Evolutionary conservation across 163 green algal genomes (phyloP).

Genomic region (Scenedesmus sp.): DNA sequence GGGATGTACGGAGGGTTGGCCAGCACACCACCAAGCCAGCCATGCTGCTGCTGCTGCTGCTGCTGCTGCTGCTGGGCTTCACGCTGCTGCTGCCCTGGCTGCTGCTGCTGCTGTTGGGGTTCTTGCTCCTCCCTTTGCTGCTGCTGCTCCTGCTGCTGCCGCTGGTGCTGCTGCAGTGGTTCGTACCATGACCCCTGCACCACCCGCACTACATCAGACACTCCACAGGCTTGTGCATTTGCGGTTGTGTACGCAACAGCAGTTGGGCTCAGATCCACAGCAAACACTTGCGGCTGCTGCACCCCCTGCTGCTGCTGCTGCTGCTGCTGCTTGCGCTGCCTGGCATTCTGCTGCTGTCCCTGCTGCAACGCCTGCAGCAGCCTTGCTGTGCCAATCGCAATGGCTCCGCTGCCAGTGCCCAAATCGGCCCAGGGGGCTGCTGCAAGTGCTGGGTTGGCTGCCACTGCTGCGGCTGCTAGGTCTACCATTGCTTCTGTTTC

Average conservation of each 20-base stretch:
- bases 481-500: conserved; percentile 83
- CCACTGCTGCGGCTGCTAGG: conserved; percentile 46
- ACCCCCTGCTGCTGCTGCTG: background rate
- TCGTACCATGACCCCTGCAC: conserved; percentile 81
- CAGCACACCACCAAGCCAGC: conserved; percentile 82
- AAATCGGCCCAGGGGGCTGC: conserved; percentile 83
- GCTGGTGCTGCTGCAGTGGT: conserved; percentile 59
- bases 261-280: conserved; percentile 78
- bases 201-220: conserved; percentile 60
- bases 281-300: conserved; percentile 66
- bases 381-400: conserved; percentile 78
- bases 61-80: conserved; percentile 56
- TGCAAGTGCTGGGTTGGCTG: conserved; percentile 53
- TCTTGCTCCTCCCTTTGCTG: no score
- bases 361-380: conserved; percentile 60
- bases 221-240: conserved; percentile 66
- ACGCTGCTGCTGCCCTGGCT: no score
- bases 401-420: conserved; percentile 89
- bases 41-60: conserved; percentile 54
- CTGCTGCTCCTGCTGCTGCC: conserved; percentile 59
- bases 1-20: conserved; percentile 95
- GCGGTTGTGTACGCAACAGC: conserved; percentile 72
- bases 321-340: conserved; percentile 28
- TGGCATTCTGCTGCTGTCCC: background rate
- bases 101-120: no score